Percentiles rank a stretch among this genome's conserved stretches.
These are phyloP conservation scores for Colletotrichum chlorophyti DNA, from an alignment of 2,329 filamentous ascomycete species.

Conservation along the genomic window DNA sequence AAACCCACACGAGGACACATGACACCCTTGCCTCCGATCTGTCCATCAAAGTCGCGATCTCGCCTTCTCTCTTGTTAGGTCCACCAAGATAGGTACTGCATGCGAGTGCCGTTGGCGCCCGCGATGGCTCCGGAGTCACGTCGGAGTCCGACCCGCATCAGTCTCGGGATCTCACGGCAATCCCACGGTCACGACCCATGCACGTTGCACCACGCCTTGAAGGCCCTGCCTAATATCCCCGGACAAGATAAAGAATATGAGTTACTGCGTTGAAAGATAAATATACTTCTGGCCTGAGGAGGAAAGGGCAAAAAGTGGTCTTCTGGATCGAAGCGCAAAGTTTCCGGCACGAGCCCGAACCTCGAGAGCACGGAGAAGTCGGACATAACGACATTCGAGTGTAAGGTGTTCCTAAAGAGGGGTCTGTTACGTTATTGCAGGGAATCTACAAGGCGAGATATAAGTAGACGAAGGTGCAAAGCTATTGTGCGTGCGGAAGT, in stretches of 20 bases:
- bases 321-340: too few relatives aligned
- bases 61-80: neutral
- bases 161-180: conserved; percentile 10
- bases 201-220: too few relatives aligned
- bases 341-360: neutral
- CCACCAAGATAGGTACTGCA: too few relatives aligned
- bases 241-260: too few relatives aligned
- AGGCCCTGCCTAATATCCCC: too few relatives aligned
- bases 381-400: too few relatives aligned
- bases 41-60: conserved; percentile 17
- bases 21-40: conserved; percentile 22
- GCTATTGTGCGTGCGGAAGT: too few relatives aligned
- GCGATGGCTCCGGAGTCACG: conserved; percentile 5
- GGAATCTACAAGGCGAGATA: neutral
- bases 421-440: neutral
- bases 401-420: neutral
- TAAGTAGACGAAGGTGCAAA: too few relatives aligned
- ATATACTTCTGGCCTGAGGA: too few relatives aligned
- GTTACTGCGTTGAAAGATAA: too few relatives aligned
- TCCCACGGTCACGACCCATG: too few relatives aligned
- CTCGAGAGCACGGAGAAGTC: neutral
- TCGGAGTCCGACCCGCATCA: conserved; percentile 19
- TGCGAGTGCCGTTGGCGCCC: conserved; percentile 10
- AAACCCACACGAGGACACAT: neutral
- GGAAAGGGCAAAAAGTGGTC: too few relatives aligned